A percentile compares a stretch with the other conserved stretches of the same genome.
phyloP scores from a whole-genome alignment of 495 filamentous ascomycete species.

The Hypoxylon fuscum region DNA sequence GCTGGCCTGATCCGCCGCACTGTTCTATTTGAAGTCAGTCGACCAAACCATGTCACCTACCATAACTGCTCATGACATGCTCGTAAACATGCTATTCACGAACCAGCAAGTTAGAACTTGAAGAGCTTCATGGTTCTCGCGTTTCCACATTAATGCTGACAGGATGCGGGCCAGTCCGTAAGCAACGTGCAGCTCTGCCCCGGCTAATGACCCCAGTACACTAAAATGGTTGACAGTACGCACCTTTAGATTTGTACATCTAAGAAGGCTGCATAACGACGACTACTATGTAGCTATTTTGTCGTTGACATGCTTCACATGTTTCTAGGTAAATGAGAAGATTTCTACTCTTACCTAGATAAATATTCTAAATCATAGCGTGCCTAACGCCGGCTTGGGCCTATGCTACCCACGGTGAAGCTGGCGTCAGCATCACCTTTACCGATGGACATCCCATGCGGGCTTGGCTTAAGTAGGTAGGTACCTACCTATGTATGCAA shows the following conservation, averaged over 20 bases:
- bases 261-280: no score
- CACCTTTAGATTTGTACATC: no score
- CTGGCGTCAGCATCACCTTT: constrained; percentile 20
- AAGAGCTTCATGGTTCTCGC: not conserved
- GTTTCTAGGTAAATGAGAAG: no score
- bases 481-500: not conserved
- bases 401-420: not conserved
- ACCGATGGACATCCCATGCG: not conserved
- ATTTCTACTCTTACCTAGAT: no score
- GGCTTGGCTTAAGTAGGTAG: not conserved
- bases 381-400: no score
- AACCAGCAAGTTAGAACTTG: not conserved
- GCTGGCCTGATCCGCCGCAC: not conserved
- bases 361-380: no score
- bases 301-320: no score
- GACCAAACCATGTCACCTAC: not conserved
- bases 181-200: not conserved
- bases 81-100: not conserved
- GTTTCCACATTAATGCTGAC: not conserved
- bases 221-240: no score
- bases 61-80: not conserved
- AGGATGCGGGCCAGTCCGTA: not conserved
- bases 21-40: no score
- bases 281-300: no score
- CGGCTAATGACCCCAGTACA: no score